Percentiles rank a stretch among this genome's conserved stretches.
phyloP scores from a whole-genome alignment of 306 rosid genomes.

The Sesbania bispinosa region DNA sequence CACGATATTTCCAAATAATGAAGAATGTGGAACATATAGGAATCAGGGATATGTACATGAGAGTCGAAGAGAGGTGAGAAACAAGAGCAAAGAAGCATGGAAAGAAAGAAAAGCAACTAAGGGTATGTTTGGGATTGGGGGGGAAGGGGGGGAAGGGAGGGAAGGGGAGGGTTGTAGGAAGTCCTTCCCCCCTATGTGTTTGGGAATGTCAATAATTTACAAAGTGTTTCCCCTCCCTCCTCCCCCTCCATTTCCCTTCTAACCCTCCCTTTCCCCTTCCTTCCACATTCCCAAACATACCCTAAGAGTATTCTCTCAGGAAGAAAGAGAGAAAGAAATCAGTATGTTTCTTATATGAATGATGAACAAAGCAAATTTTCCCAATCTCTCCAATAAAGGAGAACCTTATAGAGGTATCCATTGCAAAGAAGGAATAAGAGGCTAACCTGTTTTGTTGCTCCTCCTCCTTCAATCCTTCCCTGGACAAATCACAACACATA shows the following conservation, averaged over 20 bases:
- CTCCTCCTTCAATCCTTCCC: conserved; percentile 53
- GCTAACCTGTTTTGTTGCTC: conserved; percentile 44
- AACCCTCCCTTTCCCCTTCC: too few relatives aligned
- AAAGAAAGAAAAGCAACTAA: not conserved
- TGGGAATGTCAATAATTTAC: too few relatives aligned
- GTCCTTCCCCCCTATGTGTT: too few relatives aligned
- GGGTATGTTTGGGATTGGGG: too few relatives aligned
- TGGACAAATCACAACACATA: conserved; percentile 48
- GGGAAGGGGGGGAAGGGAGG: too few relatives aligned
- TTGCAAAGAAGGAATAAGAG: conserved; percentile 23
- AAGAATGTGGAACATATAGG: not conserved
- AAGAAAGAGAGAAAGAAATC: conserved; percentile 24
- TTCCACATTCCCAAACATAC: too few relatives aligned
- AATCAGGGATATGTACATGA: not conserved
- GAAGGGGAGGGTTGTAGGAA: too few relatives aligned
- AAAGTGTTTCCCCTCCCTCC: too few relatives aligned
- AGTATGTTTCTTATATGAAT: not conserved
- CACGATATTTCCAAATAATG: not conserved
- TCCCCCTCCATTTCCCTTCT: too few relatives aligned
- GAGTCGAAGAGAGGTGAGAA: not conserved
- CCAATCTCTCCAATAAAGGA: conserved; percentile 26
- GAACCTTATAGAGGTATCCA: conserved; percentile 26
- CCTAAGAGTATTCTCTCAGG: conserved; percentile 23
- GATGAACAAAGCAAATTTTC: conserved; percentile 19
- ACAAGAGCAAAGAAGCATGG: not conserved